phyloP scores from a whole-genome alignment of 2,329 filamentous ascomycete genomes.

The Cytospora chrysosperma region DNA sequence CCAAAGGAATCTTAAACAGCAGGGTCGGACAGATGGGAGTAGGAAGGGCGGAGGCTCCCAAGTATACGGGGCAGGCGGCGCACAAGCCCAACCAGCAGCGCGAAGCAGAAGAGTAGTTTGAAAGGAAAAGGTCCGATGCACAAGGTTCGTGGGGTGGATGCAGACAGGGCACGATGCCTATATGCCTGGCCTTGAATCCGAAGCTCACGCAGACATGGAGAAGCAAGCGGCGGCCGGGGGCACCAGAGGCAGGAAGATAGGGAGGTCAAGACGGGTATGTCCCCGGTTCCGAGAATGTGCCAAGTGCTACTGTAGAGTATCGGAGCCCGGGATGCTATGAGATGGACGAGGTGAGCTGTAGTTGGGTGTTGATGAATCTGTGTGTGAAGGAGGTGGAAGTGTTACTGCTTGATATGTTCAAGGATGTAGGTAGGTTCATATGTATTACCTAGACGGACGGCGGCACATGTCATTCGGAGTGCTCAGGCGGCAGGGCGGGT shows the following conservation, averaged over 20 bases:
- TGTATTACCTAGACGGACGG: neutral
- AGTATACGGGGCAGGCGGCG: neutral
- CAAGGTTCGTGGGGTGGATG: neutral
- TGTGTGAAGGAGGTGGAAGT: neutral
- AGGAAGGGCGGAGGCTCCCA: neutral
- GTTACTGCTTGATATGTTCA: neutral
- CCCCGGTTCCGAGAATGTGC: neutral
- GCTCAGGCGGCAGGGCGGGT: neutral
- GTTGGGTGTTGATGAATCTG: neutral
- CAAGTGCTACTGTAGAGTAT: neutral
- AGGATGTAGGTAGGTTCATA: neutral
- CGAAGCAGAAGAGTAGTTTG: neutral
- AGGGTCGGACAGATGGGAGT: neutral
- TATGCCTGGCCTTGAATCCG: neutral
- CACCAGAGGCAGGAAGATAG: neutral
- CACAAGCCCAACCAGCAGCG: neutral
- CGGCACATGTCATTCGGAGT: constrained; percentile 8
- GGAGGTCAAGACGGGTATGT: neutral
- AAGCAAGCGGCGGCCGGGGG: neutral
- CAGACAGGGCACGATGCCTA: neutral
- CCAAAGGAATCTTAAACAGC: neutral
- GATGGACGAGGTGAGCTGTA: neutral
- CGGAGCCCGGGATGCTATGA: neutral
- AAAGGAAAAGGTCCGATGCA: neutral
- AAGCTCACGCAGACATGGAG: neutral